Percentiles rank a stretch among this genome's conserved stretches.
Conservation (phyloP, 2,329 filamentous ascomycete genomes). For the Corynespora cassiicola region DNA sequence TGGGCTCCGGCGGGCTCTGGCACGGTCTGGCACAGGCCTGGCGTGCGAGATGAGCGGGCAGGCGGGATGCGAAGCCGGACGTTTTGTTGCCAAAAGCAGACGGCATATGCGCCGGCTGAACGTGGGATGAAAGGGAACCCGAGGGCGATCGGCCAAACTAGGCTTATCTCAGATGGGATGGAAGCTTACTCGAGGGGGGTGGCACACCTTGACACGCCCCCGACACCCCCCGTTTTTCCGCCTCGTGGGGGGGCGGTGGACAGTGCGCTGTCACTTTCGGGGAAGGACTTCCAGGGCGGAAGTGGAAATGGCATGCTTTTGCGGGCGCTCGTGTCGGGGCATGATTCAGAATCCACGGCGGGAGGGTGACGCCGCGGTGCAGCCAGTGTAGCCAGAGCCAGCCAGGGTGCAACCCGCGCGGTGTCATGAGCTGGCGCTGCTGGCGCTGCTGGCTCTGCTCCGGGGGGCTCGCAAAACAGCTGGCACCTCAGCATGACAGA, state of each 20-base stretch:
- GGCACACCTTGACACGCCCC: conserved; percentile 15
- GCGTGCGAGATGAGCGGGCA: conserved; percentile 19
- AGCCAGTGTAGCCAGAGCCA: too few species aligned
- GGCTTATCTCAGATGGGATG: conserved; percentile 22
- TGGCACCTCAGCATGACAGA: conserved; percentile 18
- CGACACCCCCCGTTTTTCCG: conserved; percentile 12
- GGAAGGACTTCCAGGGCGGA: too few species aligned
- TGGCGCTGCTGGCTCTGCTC: neutral
- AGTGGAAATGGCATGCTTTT: too few species aligned
- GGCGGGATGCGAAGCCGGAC: conserved; percentile 28
- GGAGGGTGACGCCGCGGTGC: neutral
- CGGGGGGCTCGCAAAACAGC: conserved; percentile 9
- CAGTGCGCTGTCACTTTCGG: conserved; percentile 5
- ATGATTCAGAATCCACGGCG: too few species aligned
- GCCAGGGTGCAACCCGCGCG: too few species aligned
- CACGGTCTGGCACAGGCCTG: neutral
- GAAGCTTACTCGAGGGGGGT: conserved; percentile 24
- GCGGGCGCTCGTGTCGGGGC: too few species aligned
- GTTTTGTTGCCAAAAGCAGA: conserved; percentile 24
- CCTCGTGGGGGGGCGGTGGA: conserved; percentile 13
- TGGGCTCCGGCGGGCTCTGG: conserved; percentile 6
- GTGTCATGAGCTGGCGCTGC: conserved; percentile 2
- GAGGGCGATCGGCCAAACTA: conserved; percentile 30
- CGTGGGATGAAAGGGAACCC: conserved; percentile 26
- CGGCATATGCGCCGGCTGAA: conserved; percentile 24